Base-by-base conservation (phyloP, 352 stramenopile species). In the Pythium biforme region DNA sequence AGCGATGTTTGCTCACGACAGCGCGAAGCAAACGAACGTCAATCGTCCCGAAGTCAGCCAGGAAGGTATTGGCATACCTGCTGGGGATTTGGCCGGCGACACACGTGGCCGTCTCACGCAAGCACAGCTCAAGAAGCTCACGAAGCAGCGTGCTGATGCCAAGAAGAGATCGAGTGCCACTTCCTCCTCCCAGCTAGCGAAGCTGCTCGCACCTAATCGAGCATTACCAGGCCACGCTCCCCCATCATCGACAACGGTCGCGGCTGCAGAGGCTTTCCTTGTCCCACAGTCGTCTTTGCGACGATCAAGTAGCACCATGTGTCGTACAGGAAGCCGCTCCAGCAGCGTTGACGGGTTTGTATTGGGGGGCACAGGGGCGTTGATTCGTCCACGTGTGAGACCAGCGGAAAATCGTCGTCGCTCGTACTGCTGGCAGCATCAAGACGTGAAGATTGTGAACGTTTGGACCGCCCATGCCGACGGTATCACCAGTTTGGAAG, bases 1-100 rank as follows among this genome's bases (percentile, higher is more conserved):
- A 20, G 71, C 74, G 1, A 86, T 76, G 66, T 90, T 92, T 62
- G 62, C 69, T 27, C 78, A 80, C 9, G 77, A 88, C 29, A 87
- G 54, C 25, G n/a, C 68, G 8, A 84, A 84, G 46, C 79, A 92
- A 31, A 31, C 59, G 6, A 52, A 55, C 10, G 49, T 54, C 33
- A 63, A 69, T 50, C 43, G 33, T n/a, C 33, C 43, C 4, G 46
- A 55, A 26, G 15, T 27, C 12, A 17, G 19, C 9, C 55, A 54
- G 8, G 55, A 62, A 31, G 27, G 25, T 2, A 10, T 7, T 5
- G 11, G 23, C 10, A n/a, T 7, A 17, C 11, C 3, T 17, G 17
- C 10, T 29, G 17, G 10, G 19, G 55, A 62, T 23, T 19, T 22
- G 9, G 12, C 41, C 15, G 49, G 29, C 17, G n/a, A 34, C 49